Conservation (phyloP, 805 yeast species). For the Nakazawaea pomicola region DNA sequence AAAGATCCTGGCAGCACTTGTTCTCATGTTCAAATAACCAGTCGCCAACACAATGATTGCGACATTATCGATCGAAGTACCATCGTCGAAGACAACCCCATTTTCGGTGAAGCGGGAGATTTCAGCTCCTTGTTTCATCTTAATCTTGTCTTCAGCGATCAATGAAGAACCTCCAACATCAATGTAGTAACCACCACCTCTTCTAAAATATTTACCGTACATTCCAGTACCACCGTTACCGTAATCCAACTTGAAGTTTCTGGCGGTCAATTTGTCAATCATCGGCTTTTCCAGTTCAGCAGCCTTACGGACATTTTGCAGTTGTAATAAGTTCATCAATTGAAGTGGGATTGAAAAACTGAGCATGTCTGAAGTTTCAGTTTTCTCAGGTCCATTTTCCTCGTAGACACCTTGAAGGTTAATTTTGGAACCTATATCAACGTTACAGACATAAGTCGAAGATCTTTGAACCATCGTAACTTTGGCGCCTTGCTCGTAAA, state of each 20-base stretch:
- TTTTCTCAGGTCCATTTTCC: constrained; percentile 29
- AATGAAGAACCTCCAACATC: constrained; percentile 39
- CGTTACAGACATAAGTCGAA: constrained; percentile 36
- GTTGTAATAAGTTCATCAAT: constrained; percentile 30
- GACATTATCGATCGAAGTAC: constrained; percentile 27
- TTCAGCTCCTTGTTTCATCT: constrained; percentile 29
- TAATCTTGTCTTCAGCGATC: constrained; percentile 34
- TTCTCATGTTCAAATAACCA: constrained; percentile 38
- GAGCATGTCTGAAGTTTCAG: constrained; percentile 35
- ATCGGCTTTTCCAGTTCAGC: constrained; percentile 28
- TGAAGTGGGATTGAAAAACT: constrained; percentile 30
- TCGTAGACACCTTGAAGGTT: constrained; percentile 30
- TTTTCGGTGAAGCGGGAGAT: constrained; percentile 31
- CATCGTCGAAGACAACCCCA: constrained; percentile 36
- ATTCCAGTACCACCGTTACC: constrained; percentile 41
- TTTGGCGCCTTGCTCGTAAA: constrained; percentile 37
- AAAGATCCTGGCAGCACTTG: constrained; percentile 32
- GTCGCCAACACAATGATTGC: constrained; percentile 41
- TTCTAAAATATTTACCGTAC: constrained; percentile 32
- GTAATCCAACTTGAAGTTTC: constrained; percentile 35
- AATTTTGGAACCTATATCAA: constrained; percentile 27
- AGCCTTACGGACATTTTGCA: constrained; percentile 30
- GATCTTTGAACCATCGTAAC: constrained; percentile 42
- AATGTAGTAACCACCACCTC: constrained; percentile 43
- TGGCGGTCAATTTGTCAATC: constrained; percentile 26